These are phyloP conservation scores for Tuctoria greenei DNA, from an alignment of 176 grass and related monocot genomes.

Conservation along the genomic window DNA sequence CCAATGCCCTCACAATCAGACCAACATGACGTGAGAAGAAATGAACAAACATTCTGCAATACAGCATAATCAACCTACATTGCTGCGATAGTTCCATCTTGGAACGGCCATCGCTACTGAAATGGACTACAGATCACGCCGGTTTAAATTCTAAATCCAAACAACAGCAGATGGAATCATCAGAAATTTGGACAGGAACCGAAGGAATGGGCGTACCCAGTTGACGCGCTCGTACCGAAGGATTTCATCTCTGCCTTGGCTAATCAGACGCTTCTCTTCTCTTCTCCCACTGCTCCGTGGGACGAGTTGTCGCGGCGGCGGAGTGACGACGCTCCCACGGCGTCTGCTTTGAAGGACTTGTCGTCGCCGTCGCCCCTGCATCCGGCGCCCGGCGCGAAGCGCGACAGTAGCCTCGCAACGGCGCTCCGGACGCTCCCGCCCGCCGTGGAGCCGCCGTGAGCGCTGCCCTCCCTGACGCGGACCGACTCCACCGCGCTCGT, in stretches of 20 bases:
- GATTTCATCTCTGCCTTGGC: neutral
- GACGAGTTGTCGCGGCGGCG: slow-evolving; percentile 28
- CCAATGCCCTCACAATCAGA: neutral
- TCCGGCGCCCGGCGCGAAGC: slow-evolving; percentile 26
- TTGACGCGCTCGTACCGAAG: neutral
- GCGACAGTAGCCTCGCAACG: slow-evolving; percentile 40
- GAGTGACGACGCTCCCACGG: neutral
- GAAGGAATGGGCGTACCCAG: neutral
- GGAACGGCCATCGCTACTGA: neutral
- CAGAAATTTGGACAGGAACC: neutral
- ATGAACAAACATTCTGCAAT: neutral
- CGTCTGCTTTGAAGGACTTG: neutral
- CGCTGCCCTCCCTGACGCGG: slow-evolving; percentile 46
- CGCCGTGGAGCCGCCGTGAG: slow-evolving; percentile 11
- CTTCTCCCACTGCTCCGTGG: slow-evolving; percentile 14
- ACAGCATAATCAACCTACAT: slow-evolving; percentile 8
- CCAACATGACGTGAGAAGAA: neutral
- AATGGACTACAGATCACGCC: neutral
- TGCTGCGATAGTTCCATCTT: neutral
- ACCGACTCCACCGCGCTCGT: slow-evolving; percentile 44
- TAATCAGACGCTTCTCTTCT: slow-evolving; percentile 34
- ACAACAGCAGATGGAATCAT: neutral
- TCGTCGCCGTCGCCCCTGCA: slow-evolving; percentile 36
- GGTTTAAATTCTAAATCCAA: neutral
- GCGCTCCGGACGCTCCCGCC: slow-evolving; percentile 23